Evolutionary conservation across 352 stramenopile species (phyloP).

Genomic region (Halophytophthora polymorphica): DNA sequence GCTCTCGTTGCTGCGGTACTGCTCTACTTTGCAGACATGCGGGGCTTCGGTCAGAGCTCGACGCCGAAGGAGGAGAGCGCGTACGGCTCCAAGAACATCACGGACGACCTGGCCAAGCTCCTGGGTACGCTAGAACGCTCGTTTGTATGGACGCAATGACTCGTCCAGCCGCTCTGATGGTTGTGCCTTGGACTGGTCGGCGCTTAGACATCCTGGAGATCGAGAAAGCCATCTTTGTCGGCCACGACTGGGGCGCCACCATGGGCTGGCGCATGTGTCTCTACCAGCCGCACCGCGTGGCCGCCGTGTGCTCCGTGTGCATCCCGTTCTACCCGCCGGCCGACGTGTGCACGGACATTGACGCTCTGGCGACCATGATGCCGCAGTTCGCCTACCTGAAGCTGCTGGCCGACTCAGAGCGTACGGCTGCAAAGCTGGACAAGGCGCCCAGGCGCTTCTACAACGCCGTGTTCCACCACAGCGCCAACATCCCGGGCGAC

Average conservation of each 20-base stretch:
- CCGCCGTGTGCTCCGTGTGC: slow-evolving; percentile 40
- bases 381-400: slow-evolving; percentile 54
- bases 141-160: not conserved
- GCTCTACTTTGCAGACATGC: slow-evolving; percentile 27
- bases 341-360: slow-evolving; percentile 27
- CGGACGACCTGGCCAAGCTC: slow-evolving; percentile 32
- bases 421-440: slow-evolving; percentile 21
- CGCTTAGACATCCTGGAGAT: slow-evolving; percentile 2
- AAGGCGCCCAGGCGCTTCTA: slow-evolving; percentile 26
- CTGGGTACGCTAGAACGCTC: slow-evolving; percentile 20
- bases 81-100: slow-evolving; percentile 47
- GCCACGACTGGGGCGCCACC: slow-evolving; percentile 54
- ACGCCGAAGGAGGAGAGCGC: slow-evolving; percentile 18
- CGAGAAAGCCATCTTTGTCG: slow-evolving; percentile 47
- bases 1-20: not conserved
- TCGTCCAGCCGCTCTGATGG: too few species aligned
- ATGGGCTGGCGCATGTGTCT: slow-evolving; percentile 57
- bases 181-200: not conserved
- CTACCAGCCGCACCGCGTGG: slow-evolving; percentile 44
- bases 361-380: slow-evolving; percentile 28
- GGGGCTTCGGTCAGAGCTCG: slow-evolving; percentile 51
- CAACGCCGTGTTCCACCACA: slow-evolving; percentile 31
- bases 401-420: slow-evolving; percentile 28
- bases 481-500: slow-evolving; percentile 11
- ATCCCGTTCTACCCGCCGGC: slow-evolving; percentile 45